These are phyloP conservation scores for Lepidopterella palustris DNA, from an alignment of 495 filamentous ascomycete species.

Conservation along the genomic window DNA sequence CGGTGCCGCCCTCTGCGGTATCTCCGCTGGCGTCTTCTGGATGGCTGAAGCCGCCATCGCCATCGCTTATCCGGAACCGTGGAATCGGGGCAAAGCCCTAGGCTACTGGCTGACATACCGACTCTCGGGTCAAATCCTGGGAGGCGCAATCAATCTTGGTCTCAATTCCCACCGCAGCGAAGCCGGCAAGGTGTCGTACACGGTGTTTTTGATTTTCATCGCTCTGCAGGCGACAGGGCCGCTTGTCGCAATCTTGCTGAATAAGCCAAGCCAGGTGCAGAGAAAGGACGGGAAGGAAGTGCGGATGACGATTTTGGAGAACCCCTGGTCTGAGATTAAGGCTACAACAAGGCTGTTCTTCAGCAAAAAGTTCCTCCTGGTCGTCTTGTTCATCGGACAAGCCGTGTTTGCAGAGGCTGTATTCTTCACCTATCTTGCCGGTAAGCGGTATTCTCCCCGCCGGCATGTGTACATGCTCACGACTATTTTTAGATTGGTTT, in stretches of 20 bases:
- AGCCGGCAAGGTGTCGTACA: constrained; percentile 56
- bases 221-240: constrained; percentile 53
- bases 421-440: constrained; percentile 54
- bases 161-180: constrained; percentile 49
- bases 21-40: constrained; percentile 63
- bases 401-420: constrained; percentile 56
- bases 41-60: constrained; percentile 60
- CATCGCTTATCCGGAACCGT: constrained; percentile 56
- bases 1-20: constrained; percentile 58
- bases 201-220: constrained; percentile 56
- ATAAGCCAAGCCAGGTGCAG: constrained; percentile 48
- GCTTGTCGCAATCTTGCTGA: constrained; percentile 50
- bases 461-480: background rate
- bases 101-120: constrained; percentile 48
- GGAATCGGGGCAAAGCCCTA: constrained; percentile 40
- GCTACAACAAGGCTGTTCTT: constrained; percentile 46
- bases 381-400: constrained; percentile 56
- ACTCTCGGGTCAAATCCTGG: constrained; percentile 55
- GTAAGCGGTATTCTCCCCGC: background rate
- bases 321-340: constrained; percentile 47
- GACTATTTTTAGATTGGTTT: constrained; percentile 46
- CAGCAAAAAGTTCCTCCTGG: constrained; percentile 47
- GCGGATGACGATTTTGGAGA: constrained; percentile 43
- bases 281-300: constrained; percentile 51
- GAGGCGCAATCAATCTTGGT: constrained; percentile 57